Evolutionary conservation across 441 rosid species (phyloP), one percentile per base, ranked within the genome.

Genomic region (Lepidium campestre): DNA sequence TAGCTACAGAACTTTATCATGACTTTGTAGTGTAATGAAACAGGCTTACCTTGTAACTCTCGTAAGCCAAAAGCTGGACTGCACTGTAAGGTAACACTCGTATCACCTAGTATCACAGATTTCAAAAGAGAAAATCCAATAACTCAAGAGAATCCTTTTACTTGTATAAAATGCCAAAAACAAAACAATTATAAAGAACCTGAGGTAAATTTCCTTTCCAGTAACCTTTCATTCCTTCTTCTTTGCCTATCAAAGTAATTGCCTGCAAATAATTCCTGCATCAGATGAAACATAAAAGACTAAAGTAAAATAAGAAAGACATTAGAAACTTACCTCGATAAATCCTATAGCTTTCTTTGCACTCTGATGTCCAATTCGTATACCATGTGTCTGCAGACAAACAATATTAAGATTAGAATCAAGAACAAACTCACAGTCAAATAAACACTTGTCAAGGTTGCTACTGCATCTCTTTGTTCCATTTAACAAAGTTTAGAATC

Each of bases 181-280:
- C 10, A 10, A 57, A 64, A 14, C 44, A 69, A 59, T 18, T 27
- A 6, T 14, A 57, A 59, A 47, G 70, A 39, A 90, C 97, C 97
- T 93, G 98, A 34, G 99, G 97, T 61, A 93, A 86, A 75, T 93
- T 91, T 62, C 97, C 99, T 71, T 93, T 93, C 99, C 99, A 89
- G 57, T 87, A 93, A 22, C 99, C 97, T 80, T 85, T 93, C 18
- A 91, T 44, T 49, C 97, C 99, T 74, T 85, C 96, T 73, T 93
- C 90, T 79, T 91, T 89, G 36, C 87, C 90, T 68, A 91, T 83
- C 75, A 83, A 47, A 48, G 80, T 60, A 22, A 87, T 71, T 19
- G 99, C 97, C 99, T 93, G 78, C 62, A 77, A 25, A 59, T 66
- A 19, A 42, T 12, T 39, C 49, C 15, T 59, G 39, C 55, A 74